Evolutionary conservation across 2,329 filamentous ascomycete species (phyloP), one percentile per base, ranked within the genome.

Genomic region (Didymella sp.): DNA sequence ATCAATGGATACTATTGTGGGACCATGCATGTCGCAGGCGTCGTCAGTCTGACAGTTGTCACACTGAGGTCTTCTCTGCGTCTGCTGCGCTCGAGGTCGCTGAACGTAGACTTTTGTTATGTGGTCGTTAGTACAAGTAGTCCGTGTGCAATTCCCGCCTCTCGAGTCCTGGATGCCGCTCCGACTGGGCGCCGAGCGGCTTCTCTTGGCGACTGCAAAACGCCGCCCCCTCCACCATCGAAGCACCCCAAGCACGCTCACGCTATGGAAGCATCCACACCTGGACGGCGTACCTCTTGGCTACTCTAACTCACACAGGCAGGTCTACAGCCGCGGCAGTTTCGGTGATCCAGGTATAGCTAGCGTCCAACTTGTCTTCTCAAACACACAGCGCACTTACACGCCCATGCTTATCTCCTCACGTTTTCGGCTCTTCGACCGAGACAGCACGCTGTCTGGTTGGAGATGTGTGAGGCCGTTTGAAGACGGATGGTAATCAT

Each of bases 371-470:
- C 21, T 33, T 33, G 24, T 30, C 63, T 62, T 65, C 54, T 51
- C 47, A 55, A 58, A 57, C 52, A 40, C 51, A 60, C 60, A 55
- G 60, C 37, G 53, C 58, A 48, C 56, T 42, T 38, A 31, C 37
- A 40, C 33, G 51, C 37, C 51, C 42, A 60, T 60, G 64, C 61
- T 63, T 63, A 62, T 67, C 60, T 56, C 50, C 51, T 60, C 56
- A 59, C 49, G 22, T 41, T 59, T 63, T 53, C 51, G 55, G 59
- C 13, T 46, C 56, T 13, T 51, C 27, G 33, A 51, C 56, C 56
- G 56, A 58, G 30, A 30, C 17, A 42, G 41, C 28, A 42, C 30
- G 22, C 35, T 22, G 19, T 42, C 43, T 52, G 54, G 44, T 57
- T 57, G 48, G 48, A 38, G 24, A 38, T 28, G 49, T n/a, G 22